Percentiles rank a stretch among this genome's conserved stretches.
phyloP scores from a whole-genome alignment of 345 rosid species.

The Pistacia vera region DNA sequence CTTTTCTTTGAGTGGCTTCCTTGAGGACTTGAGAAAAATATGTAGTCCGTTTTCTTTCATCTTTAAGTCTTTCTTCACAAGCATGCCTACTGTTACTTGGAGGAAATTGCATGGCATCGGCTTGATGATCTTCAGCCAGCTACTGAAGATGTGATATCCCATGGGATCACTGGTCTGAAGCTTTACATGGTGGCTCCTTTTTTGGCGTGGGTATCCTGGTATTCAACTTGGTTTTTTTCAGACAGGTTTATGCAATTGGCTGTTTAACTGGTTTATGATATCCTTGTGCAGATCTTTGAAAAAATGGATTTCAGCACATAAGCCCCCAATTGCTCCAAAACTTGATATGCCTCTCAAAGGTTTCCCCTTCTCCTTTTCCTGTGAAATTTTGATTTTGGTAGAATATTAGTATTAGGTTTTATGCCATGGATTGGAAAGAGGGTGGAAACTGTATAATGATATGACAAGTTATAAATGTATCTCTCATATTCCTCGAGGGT shows the following conservation, averaged over 20 bases:
- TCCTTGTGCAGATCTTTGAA: slow-evolving; percentile 62
- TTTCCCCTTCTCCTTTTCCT: slow-evolving; percentile 27
- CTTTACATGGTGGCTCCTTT: slow-evolving; percentile 99
- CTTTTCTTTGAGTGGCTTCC: not conserved
- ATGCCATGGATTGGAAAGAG: too few relatives aligned
- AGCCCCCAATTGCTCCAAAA: slow-evolving; percentile 60
- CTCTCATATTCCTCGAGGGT: not conserved
- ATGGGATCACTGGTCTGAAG: slow-evolving; percentile 80
- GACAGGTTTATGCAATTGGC: not conserved
- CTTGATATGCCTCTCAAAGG: slow-evolving; percentile 72
- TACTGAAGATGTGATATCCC: slow-evolving; percentile 80
- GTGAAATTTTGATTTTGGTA: not conserved
- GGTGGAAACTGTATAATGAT: not conserved
- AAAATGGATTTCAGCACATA: slow-evolving; percentile 72
- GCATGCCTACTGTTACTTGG: slow-evolving; percentile 26
- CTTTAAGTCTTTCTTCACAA: not conserved
- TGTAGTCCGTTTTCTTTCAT: not conserved
- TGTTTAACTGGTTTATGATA: slow-evolving; percentile 7
- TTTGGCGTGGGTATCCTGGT: slow-evolving; percentile 60
- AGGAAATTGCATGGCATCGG: slow-evolving; percentile 99
- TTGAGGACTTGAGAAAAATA: not conserved
- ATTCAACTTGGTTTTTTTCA: not conserved
- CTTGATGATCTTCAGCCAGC: slow-evolving; percentile 87
- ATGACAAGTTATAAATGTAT: not conserved
- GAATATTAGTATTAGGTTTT: too few relatives aligned